phyloP scores from a whole-genome alignment of 2,329 filamentous ascomycete genomes.

The Colletotrichum shisoi region DNA sequence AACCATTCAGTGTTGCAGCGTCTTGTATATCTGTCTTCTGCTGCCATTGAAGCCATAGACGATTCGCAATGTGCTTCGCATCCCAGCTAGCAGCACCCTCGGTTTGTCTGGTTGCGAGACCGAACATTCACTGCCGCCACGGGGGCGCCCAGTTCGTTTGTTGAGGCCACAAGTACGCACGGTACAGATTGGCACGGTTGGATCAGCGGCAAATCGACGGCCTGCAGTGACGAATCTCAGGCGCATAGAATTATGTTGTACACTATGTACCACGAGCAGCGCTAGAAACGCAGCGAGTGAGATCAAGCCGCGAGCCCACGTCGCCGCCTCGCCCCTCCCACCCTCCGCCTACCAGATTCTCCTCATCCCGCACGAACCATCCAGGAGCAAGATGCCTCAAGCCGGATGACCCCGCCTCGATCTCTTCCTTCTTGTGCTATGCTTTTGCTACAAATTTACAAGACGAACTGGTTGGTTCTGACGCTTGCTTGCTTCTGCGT shows the following conservation, averaged over 20 bases:
- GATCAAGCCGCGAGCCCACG: conserved; percentile 34
- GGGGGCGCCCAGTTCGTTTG: not conserved
- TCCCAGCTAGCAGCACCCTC: not conserved
- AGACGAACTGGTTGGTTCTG: conserved; percentile 15
- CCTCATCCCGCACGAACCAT: not conserved
- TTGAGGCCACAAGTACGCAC: not conserved
- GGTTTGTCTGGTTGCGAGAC: not conserved
- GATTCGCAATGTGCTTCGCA: not conserved
- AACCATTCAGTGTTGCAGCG: conserved; percentile 20
- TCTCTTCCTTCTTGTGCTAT: not conserved
- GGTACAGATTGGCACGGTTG: not conserved
- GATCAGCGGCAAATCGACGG: not conserved
- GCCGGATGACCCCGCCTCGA: not conserved
- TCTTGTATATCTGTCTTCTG: conserved; percentile 5
- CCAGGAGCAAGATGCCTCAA: not conserved
- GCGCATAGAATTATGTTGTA: not conserved
- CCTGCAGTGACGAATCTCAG: not conserved
- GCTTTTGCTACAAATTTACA: not conserved
- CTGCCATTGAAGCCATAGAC: conserved; percentile 8
- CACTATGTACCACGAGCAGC: not conserved
- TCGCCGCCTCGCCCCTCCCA: conserved; percentile 9
- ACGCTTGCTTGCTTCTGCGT: conserved; percentile 6
- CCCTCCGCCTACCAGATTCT: not conserved
- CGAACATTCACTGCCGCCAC: not conserved
- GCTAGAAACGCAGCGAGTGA: conserved; percentile 22